Conservation (phyloP, 192 early-diverging fungal species). For the Coemansia javaensis region DNA sequence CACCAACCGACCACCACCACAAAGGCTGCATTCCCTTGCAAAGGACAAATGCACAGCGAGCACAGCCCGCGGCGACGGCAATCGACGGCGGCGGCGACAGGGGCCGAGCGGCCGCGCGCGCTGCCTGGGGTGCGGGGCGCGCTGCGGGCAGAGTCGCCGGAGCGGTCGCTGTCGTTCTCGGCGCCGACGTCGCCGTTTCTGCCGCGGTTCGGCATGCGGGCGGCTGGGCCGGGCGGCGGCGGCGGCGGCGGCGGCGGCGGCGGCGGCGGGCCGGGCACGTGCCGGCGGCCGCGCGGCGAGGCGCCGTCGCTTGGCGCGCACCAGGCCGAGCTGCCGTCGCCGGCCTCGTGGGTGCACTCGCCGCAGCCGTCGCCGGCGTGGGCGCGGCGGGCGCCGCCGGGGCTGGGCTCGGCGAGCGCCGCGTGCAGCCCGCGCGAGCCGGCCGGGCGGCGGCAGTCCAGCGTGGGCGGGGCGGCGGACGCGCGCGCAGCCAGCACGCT, state of each 20-base stretch:
- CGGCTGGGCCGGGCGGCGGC: neutral
- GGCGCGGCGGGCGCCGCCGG: conserved; percentile 1
- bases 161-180: conserved; percentile 20
- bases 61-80: neutral
- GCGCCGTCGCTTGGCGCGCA: neutral
- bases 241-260: neutral
- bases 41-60: neutral
- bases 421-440: conserved; percentile 1
- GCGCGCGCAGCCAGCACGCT: conserved; percentile 17
- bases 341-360: too few relatives aligned
- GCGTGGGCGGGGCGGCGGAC: conserved; percentile 4
- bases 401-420: too few relatives aligned
- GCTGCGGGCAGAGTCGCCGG: conserved; percentile 2
- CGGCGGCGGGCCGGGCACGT: too few relatives aligned
- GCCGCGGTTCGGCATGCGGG: conserved; percentile 1
- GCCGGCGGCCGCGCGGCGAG: neutral
- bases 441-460: conserved; percentile 23
- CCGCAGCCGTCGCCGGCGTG: conserved; percentile 1
- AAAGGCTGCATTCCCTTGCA: conserved; percentile 2
- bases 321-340: conserved; percentile 3
- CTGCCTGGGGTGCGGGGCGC: neutral
- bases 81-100: neutral
- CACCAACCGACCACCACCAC: too few relatives aligned
- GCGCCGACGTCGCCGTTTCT: conserved; percentile 34
- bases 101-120: neutral